A percentile compares a stretch with the other conserved stretches of the same genome.
These are phyloP conservation scores for Camellia sinensis DNA, from an alignment of 148 eudicot genomes.

Conservation along the genomic window DNA sequence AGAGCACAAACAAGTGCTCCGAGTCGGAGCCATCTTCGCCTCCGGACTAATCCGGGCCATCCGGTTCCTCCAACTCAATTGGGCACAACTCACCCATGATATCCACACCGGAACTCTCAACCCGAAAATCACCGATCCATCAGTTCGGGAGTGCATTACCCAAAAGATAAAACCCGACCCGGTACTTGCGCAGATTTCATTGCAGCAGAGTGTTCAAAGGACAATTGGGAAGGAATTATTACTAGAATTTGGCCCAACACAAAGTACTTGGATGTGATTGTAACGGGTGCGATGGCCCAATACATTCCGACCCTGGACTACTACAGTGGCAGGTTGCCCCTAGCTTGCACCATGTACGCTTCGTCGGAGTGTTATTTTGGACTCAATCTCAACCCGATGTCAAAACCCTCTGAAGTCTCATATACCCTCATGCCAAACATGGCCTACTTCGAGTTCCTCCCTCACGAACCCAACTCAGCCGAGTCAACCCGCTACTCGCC, in stretches of 20 bases:
- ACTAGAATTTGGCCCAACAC: constrained; percentile 51
- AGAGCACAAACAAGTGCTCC: constrained; percentile 33
- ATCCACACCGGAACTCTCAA: constrained; percentile 32
- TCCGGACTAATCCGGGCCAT: constrained; percentile 46
- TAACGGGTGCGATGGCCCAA: constrained; percentile 51
- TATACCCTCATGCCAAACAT: constrained; percentile 44
- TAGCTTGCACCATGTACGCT: constrained; percentile 43
- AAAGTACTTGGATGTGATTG: constrained; percentile 41
- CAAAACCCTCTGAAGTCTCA: constrained; percentile 36
- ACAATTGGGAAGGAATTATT: constrained; percentile 40
- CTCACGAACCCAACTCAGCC: neutral
- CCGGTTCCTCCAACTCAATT: constrained; percentile 40
- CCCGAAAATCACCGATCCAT: constrained; percentile 24
- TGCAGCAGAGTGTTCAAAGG: constrained; percentile 33
- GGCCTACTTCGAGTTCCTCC: constrained; percentile 44
- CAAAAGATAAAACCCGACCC: constrained; percentile 30
- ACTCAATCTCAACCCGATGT: constrained; percentile 39
- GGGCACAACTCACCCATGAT: constrained; percentile 34
- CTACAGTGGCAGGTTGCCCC: constrained; percentile 36
- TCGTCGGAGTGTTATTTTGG: constrained; percentile 44
- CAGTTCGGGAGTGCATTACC: constrained; percentile 28
- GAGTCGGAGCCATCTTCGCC: constrained; percentile 41
- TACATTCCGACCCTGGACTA: constrained; percentile 42
- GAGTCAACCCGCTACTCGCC: neutral
- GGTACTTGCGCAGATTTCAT: constrained; percentile 30